Evolutionary conservation across 257 asterid genomes (phyloP).

Genomic region (Capsicum pubescens): DNA sequence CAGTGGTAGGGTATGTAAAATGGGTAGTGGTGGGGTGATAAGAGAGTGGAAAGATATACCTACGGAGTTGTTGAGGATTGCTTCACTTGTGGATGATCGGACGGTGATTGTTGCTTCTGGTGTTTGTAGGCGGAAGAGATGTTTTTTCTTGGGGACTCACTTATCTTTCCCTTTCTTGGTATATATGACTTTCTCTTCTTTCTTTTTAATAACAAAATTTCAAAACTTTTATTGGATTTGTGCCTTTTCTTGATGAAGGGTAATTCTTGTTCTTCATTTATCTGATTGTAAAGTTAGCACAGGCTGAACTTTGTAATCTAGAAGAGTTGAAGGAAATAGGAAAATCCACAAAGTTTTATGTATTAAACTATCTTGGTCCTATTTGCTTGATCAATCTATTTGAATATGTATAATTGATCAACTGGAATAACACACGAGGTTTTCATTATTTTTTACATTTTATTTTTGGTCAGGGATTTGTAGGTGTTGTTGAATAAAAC

Average conservation of each 20-base stretch:
- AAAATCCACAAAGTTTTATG: background rate
- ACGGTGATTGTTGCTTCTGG: constrained; percentile 91
- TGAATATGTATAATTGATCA: background rate
- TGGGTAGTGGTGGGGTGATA: constrained; percentile 57
- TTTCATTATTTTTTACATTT: constrained; percentile 1
- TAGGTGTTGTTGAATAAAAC: background rate
- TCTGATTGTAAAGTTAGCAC: background rate
- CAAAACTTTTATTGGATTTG: background rate
- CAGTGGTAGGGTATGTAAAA: constrained; percentile 37
- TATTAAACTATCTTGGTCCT: background rate
- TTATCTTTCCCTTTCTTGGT: constrained; percentile 86
- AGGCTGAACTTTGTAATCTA: too few relatives aligned
- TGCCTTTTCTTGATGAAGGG: constrained; percentile 1
- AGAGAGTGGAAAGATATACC: constrained; percentile 97
- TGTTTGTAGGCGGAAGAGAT: constrained; percentile 98
- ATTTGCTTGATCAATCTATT: background rate
- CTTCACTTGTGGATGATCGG: constrained; percentile 81
- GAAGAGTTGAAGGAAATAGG: background rate
- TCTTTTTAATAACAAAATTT: background rate
- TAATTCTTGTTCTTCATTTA: constrained; percentile 4
- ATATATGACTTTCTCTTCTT: constrained; percentile 36
- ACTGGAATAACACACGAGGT: background rate
- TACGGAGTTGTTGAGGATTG: constrained; percentile 77
- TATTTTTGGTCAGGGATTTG: background rate
- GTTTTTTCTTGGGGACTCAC: constrained; percentile 84